phyloP scores from a whole-genome alignment of 768 basidiomycete species.

The Daedaleopsis nitida region DNA sequence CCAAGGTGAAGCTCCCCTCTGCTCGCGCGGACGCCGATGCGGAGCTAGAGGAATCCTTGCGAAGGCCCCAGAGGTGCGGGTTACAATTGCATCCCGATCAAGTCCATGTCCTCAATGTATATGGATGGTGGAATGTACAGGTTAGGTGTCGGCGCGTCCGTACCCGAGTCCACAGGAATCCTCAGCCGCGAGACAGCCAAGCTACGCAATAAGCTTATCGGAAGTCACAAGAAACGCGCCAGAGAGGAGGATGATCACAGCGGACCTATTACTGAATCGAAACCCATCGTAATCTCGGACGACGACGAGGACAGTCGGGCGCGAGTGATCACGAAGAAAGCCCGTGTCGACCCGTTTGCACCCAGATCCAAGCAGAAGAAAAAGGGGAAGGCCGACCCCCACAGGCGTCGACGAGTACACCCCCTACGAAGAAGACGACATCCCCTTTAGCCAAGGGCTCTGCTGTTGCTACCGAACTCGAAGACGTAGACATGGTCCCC shows the following conservation, averaged over 20 bases:
- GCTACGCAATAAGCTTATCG: conserved; percentile 61
- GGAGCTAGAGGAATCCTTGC: conserved; percentile 68
- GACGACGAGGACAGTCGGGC: conserved; percentile 64
- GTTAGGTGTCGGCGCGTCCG: conserved; percentile 72
- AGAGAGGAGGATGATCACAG: conserved; percentile 42
- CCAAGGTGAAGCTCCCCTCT: conserved; percentile 27
- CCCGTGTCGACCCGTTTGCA: conserved; percentile 58
- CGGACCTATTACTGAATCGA: neutral
- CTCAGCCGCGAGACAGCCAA: conserved; percentile 57
- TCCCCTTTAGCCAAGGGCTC: neutral
- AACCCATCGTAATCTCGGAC: conserved; percentile 25
- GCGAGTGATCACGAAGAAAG: conserved; percentile 59
- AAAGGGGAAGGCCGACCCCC: conserved; percentile 34
- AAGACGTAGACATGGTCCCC: neutral
- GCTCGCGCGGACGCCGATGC: conserved; percentile 33
- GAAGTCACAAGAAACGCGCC: conserved; percentile 49
- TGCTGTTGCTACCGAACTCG: neutral
- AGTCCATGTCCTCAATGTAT: conserved; percentile 9
- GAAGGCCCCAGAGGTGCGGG: conserved; percentile 68
- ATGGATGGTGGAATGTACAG: conserved; percentile 37
- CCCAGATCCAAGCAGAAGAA: conserved; percentile 42
- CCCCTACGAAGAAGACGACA: neutral
- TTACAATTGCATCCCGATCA: neutral
- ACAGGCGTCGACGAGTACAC: neutral
- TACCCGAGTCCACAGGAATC: conserved; percentile 48